A percentile compares a stretch with the other conserved stretches of the same genome.
Conservation (phyloP, 164 flowering plant genomes). For the Magnolia officinalis region DNA sequence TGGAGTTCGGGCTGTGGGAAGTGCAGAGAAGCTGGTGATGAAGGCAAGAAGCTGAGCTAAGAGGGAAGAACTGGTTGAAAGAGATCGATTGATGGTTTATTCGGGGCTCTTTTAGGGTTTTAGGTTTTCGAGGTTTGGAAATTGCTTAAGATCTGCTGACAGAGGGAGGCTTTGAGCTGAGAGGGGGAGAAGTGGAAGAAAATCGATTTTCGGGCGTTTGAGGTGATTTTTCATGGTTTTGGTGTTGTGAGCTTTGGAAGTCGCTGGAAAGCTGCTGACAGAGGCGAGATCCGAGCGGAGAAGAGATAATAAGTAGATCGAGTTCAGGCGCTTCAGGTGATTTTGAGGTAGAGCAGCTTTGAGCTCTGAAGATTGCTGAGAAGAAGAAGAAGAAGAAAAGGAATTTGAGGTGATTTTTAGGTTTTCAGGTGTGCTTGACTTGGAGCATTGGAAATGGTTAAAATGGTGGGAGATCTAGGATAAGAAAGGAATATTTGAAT, state of each 20-base stretch:
- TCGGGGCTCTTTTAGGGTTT: background rate
- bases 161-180: background rate
- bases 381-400: background rate
- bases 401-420: background rate
- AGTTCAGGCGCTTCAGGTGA: background rate
- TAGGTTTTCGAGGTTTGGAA: background rate
- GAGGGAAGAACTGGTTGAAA: background rate
- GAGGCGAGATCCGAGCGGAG: background rate
- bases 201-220: background rate
- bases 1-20: background rate
- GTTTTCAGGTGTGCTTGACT: background rate
- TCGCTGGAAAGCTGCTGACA: background rate
- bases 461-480: background rate
- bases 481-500: background rate
- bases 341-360: background rate
- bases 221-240: background rate
- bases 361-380: background rate
- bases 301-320: background rate
- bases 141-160: background rate
- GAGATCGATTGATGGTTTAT: too few relatives aligned
- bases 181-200: background rate
- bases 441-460: background rate
- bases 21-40: background rate
- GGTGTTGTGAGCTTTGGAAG: background rate
- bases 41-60: background rate